Evolutionary conservation across 2,329 filamentous ascomycete species (phyloP).

Genomic region (Calonectria leucothoes): DNA sequence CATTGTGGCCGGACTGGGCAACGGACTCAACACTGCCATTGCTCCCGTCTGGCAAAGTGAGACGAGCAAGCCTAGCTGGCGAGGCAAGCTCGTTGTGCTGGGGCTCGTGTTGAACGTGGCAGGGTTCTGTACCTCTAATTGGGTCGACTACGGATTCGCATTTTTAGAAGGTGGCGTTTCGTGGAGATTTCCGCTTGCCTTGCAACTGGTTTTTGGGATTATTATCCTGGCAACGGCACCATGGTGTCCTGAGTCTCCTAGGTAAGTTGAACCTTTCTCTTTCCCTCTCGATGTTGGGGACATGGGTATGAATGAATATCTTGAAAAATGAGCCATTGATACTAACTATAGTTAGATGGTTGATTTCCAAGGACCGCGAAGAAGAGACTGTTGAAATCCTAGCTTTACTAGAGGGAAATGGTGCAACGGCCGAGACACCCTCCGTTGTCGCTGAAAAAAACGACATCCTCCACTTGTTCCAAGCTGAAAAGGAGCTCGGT

Average conservation of each 20-base stretch:
- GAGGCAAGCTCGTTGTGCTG: not conserved
- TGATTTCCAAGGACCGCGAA: not conserved
- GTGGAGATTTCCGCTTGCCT: not conserved
- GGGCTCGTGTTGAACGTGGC: not conserved
- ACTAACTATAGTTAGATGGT: not conserved
- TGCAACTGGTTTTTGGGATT: not conserved
- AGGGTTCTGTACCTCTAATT: not conserved
- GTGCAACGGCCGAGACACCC: not conserved
- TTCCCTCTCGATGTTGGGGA: not conserved
- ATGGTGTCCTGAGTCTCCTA: not conserved
- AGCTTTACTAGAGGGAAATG: not conserved
- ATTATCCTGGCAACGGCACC: not conserved
- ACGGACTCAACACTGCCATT: conserved; percentile 52
- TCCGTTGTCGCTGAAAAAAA: not conserved
- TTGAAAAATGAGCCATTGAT: not conserved
- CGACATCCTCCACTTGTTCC: not conserved
- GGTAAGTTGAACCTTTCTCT: not conserved
- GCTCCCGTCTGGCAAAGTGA: conserved; percentile 43
- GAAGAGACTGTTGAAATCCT: not conserved
- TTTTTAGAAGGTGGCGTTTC: not conserved
- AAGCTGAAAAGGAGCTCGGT: not conserved
- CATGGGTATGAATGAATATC: not conserved
- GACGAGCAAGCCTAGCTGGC: not conserved
- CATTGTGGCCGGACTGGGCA: conserved; percentile 63
- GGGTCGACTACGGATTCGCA: not conserved